Percentiles rank a stretch among this genome's conserved stretches.
Evolutionary conservation across 345 rosid species (phyloP).

Genomic region (Populus pruinosa): DNA sequence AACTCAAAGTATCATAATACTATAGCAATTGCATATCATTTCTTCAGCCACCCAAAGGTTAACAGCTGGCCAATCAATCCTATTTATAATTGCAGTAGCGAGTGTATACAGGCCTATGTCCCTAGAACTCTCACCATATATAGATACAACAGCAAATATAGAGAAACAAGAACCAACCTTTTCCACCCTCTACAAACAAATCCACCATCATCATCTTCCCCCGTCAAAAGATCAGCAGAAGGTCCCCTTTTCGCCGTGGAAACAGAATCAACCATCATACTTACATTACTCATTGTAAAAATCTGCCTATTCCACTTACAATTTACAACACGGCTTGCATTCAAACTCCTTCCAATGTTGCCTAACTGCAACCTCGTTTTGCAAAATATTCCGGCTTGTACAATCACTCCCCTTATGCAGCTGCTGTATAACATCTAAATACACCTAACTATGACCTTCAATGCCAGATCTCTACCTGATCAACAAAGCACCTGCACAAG

Average conservation of each 20-base stretch:
- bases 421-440: constrained; percentile 80
- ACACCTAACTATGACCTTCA: constrained; percentile 20
- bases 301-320: constrained; percentile 31
- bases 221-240: constrained; percentile 34
- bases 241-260: constrained; percentile 44
- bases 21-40: background rate
- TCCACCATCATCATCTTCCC: constrained; percentile 69
- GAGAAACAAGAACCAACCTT: constrained; percentile 46
- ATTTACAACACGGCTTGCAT: constrained; percentile 32
- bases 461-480: constrained; percentile 25
- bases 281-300: constrained; percentile 22
- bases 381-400: constrained; percentile 52
- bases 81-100: background rate
- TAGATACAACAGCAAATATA: background rate
- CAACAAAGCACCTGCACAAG: constrained; percentile 17
- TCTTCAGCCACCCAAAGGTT: background rate
- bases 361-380: constrained; percentile 32
- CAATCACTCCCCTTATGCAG: constrained; percentile 57
- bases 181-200: constrained; percentile 84
- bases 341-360: constrained; percentile 30
- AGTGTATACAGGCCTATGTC: background rate
- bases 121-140: background rate
- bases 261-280: constrained; percentile 80
- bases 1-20: background rate
- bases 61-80: background rate